Evolutionary conservation across 2,329 filamentous ascomycete genomes (phyloP), one percentile per base, ranked within the genome.

Genomic region (Microcyclospora tardicrescens): DNA sequence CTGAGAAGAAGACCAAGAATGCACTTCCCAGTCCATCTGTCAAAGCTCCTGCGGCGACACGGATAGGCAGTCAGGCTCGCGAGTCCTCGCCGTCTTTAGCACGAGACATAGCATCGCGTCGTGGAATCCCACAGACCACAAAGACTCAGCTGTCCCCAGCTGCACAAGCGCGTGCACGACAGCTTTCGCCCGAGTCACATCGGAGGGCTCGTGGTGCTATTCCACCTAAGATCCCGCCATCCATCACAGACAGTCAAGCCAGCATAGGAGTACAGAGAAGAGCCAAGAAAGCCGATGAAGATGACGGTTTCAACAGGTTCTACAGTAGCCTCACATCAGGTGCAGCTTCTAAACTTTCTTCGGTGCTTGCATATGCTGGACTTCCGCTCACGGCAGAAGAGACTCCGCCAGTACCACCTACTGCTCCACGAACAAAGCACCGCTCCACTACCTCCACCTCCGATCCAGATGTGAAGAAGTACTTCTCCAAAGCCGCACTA

Each of bases 331-430:
- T 85, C 1, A 94, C 95, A 53, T 86, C 87, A 39, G 84, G 75
- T 38, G 74, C 95, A 35, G 84, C 96, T 55, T 91, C 85, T 44
- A 82, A 80, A 50, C 75, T 96, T 10, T 93, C 89, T 0, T 86
- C 87, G 0, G 87, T 87, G 1, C 68, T 98, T 24, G 89, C 87
- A 3, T 98, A 95, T 63, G 85, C 91, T 4, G 89, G 89, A 1
- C 72, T 98, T 8, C 91, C 91, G 0, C 69, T 98, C 3, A 61
- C 49, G 8, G 39, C 54, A 39, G 41, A 58, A 51, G 42, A 59
- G 45, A 33, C 37, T 14, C 52, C 47, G 27, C 37, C 49, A 2
- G 46, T 52, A 11, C 38, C 49, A 27, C 52, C 50, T 14, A 35
- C 48, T 4, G 16, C 43, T 10, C 45, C 55, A 10, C 58, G 52